A percentile compares a stretch with the other conserved stretches of the same genome.
Conservation (phyloP, 2,329 filamentous ascomycete species). For the Trichoderma sp. region DNA sequence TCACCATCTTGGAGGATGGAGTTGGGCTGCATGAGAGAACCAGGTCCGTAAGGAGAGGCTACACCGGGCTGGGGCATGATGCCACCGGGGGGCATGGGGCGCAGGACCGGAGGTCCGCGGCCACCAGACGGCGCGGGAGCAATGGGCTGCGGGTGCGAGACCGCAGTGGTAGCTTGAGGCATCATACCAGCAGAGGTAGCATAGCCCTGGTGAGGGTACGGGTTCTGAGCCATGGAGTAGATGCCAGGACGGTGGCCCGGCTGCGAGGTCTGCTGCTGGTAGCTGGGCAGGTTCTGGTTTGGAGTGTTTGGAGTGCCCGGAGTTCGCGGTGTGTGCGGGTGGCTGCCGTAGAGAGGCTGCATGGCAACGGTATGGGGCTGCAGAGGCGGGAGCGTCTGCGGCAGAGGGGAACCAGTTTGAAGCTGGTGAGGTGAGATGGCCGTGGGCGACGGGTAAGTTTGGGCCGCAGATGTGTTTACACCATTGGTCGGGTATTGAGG, state of each 20-base stretch:
- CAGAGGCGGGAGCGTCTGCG: slow-evolving; percentile 61
- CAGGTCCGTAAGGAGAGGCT: slow-evolving; percentile 63
- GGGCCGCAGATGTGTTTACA: slow-evolving; percentile 57
- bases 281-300: slow-evolving; percentile 58
- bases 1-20: slow-evolving; percentile 61
- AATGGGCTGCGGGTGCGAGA: slow-evolving; percentile 75
- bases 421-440: slow-evolving; percentile 57
- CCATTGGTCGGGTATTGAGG: slow-evolving; percentile 59
- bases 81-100: slow-evolving; percentile 72
- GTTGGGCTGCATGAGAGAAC: slow-evolving; percentile 60
- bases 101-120: slow-evolving; percentile 62
- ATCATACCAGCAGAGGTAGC: slow-evolving; percentile 63
- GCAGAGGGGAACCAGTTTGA: slow-evolving; percentile 52
- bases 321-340: slow-evolving; percentile 65
- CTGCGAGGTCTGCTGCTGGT: slow-evolving; percentile 56
- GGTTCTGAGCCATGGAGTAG: slow-evolving; percentile 61
- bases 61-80: slow-evolving; percentile 63
- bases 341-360: slow-evolving; percentile 57
- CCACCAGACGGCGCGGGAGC: slow-evolving; percentile 68
- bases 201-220: slow-evolving; percentile 60
- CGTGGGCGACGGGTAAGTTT: slow-evolving; percentile 56
- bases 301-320: slow-evolving; percentile 67
- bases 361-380: slow-evolving; percentile 51
- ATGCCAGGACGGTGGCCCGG: slow-evolving; percentile 53
- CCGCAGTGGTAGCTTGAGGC: slow-evolving; percentile 66